Evolutionary conservation across 164 flowering plant species (phyloP), one percentile per base, ranked within the genome.

Genomic region (Dillenia turbinata): DNA sequence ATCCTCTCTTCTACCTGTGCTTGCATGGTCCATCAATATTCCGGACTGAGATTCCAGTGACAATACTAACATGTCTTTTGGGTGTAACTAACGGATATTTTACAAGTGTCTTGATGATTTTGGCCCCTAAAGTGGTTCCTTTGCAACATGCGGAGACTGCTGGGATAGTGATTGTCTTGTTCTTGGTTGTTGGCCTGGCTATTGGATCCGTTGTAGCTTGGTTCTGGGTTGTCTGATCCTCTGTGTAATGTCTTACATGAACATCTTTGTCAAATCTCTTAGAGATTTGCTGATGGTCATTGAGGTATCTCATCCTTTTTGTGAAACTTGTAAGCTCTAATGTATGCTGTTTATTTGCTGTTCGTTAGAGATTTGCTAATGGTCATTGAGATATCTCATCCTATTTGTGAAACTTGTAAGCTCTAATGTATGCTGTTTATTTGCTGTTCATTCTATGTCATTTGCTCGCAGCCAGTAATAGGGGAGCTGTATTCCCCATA

Each of bases 1-100:
- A 75, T 72, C 99, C 97, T 9, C 84, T 95, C 44, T 84, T 78
- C 71, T 73, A 44, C 85, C 71, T 33, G 40, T 92, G 99, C 72
- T 76, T 95, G 78, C 97, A 92, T 63, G 99, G 99, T n/a, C 99
- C 97, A 10, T 45, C 71, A 44, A 74, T 92, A 62, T 80, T 95
- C 66, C 69, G 90, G 16, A 83, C 96, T 0, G 99, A 95, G 79
- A 81, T 92, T 66, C 96, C 96, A 0, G 97, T 95, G 46, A 78
- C 83, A 0, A 11, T 90, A 17, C 69, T 95, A 65, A 90, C 99
- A 5, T 86, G 97, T 66, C 88, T 92, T 48, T 77, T 95, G 64
- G 97, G 97, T 3, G 75, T 95, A 3, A 92, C 91, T 0, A 89
- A 90, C 62, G 99, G 99, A 60, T 95, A 95, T 73, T 69, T 92